Evolutionary conservation across 129 eudicot species (phyloP).

Genomic region (Pulicaria dysenterica): DNA sequence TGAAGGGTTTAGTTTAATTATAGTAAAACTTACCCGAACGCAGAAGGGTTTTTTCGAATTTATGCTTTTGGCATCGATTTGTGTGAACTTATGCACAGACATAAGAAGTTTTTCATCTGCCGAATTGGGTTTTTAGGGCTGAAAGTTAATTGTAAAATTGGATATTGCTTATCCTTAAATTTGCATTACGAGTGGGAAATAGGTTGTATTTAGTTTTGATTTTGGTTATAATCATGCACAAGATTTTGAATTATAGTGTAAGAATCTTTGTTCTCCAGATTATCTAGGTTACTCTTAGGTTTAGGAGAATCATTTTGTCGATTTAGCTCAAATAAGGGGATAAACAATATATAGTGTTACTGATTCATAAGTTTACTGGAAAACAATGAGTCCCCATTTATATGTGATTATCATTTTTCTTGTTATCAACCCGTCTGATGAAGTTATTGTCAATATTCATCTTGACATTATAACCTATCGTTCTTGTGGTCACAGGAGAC

Average conservation of each 20-base stretch:
- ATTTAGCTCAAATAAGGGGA: background rate
- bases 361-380: background rate
- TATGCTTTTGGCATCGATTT: slow-evolving; percentile 13
- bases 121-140: slow-evolving; percentile 20
- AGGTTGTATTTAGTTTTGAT: slow-evolving; percentile 18
- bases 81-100: slow-evolving; percentile 6
- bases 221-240: slow-evolving; percentile 2
- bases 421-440: background rate
- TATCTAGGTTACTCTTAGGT: background rate
- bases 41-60: background rate
- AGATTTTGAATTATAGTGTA: background rate
- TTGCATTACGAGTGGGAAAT: background rate
- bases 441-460: background rate
- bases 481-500: background rate
- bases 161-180: slow-evolving; percentile 7
- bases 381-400: background rate
- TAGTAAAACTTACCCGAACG: background rate
- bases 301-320: background rate
- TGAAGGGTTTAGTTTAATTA: background rate
- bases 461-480: background rate
- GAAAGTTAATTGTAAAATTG: background rate
- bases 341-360: slow-evolving; percentile 2
- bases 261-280: background rate
- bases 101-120: background rate
- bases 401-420: background rate